Base-by-base conservation (phyloP, 176 grass and related monocot genomes). In the Zoysia japonica region DNA sequence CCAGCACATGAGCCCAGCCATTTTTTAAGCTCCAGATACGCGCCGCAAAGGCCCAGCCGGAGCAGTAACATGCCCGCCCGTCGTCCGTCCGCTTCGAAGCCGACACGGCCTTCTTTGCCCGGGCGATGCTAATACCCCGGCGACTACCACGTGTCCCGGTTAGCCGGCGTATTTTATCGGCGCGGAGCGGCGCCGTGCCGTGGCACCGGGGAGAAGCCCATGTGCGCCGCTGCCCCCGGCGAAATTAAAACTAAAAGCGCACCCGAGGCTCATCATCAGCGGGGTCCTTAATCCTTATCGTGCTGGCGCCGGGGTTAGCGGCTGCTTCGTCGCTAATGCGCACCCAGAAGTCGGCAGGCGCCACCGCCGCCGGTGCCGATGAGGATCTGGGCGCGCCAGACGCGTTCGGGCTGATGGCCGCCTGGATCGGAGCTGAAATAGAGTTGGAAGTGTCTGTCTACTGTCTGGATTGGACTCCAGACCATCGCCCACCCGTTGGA, bases 111-210 rank as follows among this genome's bases (percentile, higher is more conserved):
- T 13, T 8, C 73, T 47, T 47, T 42, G 47, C 28, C 2, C 35
- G 35, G 2, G 36, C 61, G 5, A 42, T 43, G 68, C 56, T 49
- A 39, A 72, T 53, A 36, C 42, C 35, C 44, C 20, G 13, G 65
- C 72, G 70, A 47, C 65, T 61, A 53, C 65, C 19, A 87, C 79
- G 73, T 65, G 73, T 72, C 67, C 66, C 74, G 75, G 62, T 53
- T 54, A 55, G 43, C 57, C 7, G 55, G 55, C 15, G 15, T 85
- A 89, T 85, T 45, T 55, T 84, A 85, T 6, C 28, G 56, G 17
- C 47, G 35, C 5, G 19, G 17, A 67, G 87, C 77, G 77, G 77
- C 87, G 82, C 70, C 82, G 40, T 81, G 87, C 77, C 87, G 77
- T 75, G 77, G 65, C 71, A 3, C 10, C 1, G 59, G 87, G 82